These are phyloP conservation scores for Cylindrotheca fusiformis DNA, from an alignment of 108 stramenopile genomes.

Conservation along the genomic window DNA sequence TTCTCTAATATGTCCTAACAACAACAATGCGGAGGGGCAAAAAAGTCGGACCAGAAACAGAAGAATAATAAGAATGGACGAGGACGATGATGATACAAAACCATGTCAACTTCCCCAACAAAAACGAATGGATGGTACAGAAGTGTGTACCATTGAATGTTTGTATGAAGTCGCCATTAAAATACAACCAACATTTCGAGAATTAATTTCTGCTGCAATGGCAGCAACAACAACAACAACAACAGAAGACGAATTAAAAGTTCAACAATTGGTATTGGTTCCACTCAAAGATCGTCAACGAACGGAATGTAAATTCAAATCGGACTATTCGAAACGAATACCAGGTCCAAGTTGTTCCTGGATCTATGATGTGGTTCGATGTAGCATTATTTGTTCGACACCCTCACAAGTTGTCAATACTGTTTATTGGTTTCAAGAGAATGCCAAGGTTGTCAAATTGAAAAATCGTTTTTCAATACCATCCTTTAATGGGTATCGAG, in stretches of 20 bases:
- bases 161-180: slow-evolving; percentile 26
- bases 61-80: too few relatives aligned
- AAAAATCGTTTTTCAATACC: slow-evolving; percentile 34
- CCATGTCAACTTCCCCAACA: neutral
- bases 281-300: slow-evolving; percentile 23
- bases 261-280: neutral
- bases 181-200: slow-evolving; percentile 14
- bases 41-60: too few relatives aligned
- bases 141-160: neutral
- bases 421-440: slow-evolving; percentile 25
- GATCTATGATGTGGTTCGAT: slow-evolving; percentile 31
- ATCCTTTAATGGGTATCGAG: slow-evolving; percentile 34
- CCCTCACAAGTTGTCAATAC: slow-evolving; percentile 23
- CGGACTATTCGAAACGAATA: slow-evolving; percentile 15
- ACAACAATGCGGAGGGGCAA: neutral
- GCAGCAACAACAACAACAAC: slow-evolving; percentile 16
- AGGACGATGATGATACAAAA: neutral
- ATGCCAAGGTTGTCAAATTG: slow-evolving; percentile 17
- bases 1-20: neutral
- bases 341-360: slow-evolving; percentile 36
- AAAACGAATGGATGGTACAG: neutral
- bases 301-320: slow-evolving; percentile 22
- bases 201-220: slow-evolving; percentile 6
- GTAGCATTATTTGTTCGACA: slow-evolving; percentile 23
- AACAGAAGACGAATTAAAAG: neutral